Percentiles rank a stretch among this genome's conserved stretches.
These are phyloP conservation scores for Arabidopsis suecica DNA, from an alignment of 345 rosid genomes.

Conservation along the genomic window DNA sequence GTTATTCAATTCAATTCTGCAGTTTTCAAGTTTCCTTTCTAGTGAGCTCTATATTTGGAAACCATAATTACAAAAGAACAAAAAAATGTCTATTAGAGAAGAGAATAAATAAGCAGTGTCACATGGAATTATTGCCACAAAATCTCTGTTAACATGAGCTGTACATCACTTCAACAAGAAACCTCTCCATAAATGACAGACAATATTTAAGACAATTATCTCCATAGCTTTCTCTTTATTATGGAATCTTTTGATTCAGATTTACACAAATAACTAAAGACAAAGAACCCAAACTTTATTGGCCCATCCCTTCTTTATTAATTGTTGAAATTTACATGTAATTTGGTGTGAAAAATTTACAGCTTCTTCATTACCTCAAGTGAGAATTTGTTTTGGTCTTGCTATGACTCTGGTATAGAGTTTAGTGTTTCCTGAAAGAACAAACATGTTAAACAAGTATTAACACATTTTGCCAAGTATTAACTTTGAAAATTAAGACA, in stretches of 20 bases:
- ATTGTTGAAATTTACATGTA: constrained; percentile 37
- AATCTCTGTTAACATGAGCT: constrained; percentile 43
- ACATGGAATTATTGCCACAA: constrained; percentile 39
- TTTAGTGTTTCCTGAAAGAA: constrained; percentile 46
- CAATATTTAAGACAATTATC: constrained; percentile 28
- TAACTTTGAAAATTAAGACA: constrained; percentile 11
- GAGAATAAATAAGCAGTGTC: constrained; percentile 24
- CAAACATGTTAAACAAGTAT: constrained; percentile 22
- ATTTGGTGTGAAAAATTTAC: constrained; percentile 25
- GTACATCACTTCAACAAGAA: constrained; percentile 38
- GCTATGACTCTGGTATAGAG: constrained; percentile 48
- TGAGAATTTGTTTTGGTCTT: constrained; percentile 18
- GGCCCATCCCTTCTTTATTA: constrained; percentile 19
- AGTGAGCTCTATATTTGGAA: constrained; percentile 22
- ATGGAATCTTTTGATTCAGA: constrained; percentile 25
- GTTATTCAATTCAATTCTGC: constrained; percentile 15
- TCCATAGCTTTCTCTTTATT: constrained; percentile 33
- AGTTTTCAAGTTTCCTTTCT: constrained; percentile 33
- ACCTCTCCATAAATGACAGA: background rate
- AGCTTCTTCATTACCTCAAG: constrained; percentile 22
- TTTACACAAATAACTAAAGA: constrained; percentile 33
- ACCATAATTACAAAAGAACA: constrained; percentile 23
- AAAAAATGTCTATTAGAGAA: constrained; percentile 1
- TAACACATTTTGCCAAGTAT: background rate
- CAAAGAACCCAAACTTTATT: constrained; percentile 1